Conservation (phyloP, 306 rosid species). For the Gastrolobium villosum region DNA sequence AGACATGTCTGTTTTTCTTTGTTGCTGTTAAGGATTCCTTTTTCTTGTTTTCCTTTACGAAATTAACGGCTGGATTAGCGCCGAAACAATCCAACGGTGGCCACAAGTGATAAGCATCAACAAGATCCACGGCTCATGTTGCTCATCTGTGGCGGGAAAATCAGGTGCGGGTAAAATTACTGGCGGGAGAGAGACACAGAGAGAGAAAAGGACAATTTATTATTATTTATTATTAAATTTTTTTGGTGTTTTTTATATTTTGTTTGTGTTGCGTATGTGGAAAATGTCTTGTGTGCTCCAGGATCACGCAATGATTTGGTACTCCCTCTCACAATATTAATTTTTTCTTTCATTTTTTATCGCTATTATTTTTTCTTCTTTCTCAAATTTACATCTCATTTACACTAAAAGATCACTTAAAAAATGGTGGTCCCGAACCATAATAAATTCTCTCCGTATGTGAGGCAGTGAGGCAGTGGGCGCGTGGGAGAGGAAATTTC, state of each 20-base stretch:
- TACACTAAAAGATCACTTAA: too few relatives aligned
- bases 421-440: too few relatives aligned
- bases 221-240: neutral
- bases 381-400: too few relatives aligned
- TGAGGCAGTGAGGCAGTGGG: neutral
- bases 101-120: neutral
- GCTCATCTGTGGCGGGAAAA: conserved; percentile 67
- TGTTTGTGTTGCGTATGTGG: too few relatives aligned
- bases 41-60: neutral
- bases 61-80: conserved; percentile 16
- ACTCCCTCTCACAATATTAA: neutral
- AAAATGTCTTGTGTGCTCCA: too few relatives aligned
- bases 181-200: conserved; percentile 24
- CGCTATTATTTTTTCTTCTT: too few relatives aligned
- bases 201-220: neutral
- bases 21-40: neutral
- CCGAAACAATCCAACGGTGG: conserved; percentile 43
- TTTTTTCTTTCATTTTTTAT: too few relatives aligned
- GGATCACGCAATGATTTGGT: too few relatives aligned
- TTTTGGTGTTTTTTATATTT: neutral
- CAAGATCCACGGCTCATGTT: conserved; percentile 50
- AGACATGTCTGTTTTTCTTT: conserved; percentile 45
- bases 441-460: too few relatives aligned
- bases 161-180: neutral
- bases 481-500: conserved; percentile 41